Evolutionary conservation across 129 eudicot species (phyloP), one percentile per base, ranked within the genome.

Genomic region (Smallanthus sonchifolius): DNA sequence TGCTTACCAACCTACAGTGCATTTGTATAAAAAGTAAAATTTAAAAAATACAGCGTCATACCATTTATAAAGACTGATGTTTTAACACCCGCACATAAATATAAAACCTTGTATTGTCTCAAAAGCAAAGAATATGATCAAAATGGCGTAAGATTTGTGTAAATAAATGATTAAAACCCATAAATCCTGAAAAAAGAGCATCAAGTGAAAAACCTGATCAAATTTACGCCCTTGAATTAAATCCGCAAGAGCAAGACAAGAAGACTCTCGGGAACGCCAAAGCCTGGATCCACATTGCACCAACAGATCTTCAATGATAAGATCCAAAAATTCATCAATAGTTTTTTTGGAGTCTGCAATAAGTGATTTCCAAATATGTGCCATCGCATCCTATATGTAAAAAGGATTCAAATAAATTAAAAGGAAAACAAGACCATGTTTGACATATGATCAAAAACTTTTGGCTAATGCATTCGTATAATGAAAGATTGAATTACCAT

Each of bases 201-300:
- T 62, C 69, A 48, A 57, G 44, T 45, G 40, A 71, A 43, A 60
- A 60, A 94, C 98, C 94, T 94, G 91, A 77, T 85, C 85, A 85
- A 84, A 88, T 84, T 87, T 90, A 47, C 96, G 93, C 67, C 98
- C 98, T 80, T 94, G 97, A 72, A 90, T 84, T 74, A 94, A 77
- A 78, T 94, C 98, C 19, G 97, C 86, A 70, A 94, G 91, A 73
- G 97, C 97, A 83, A 90, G 91, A 82, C 96, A 90, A n/a, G 97
- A 94, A 67, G 98, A 86, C 83, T 94, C 96, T 9, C 97, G 95
- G n/a, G 98, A 94, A 3, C 98, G 96, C 97, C 97, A 94, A 55
- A 94, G 97, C 85, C 96, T 85, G 74, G 98, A 94, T 45, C 98
- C 98, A 72, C 97, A 88, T 77, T 94, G 98, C 68, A 37, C 71